Percentiles rank a stretch among this genome's conserved stretches.
Evolutionary conservation across 495 filamentous ascomycete species (phyloP).

Genomic region (Hyaloscypha finlandica): DNA sequence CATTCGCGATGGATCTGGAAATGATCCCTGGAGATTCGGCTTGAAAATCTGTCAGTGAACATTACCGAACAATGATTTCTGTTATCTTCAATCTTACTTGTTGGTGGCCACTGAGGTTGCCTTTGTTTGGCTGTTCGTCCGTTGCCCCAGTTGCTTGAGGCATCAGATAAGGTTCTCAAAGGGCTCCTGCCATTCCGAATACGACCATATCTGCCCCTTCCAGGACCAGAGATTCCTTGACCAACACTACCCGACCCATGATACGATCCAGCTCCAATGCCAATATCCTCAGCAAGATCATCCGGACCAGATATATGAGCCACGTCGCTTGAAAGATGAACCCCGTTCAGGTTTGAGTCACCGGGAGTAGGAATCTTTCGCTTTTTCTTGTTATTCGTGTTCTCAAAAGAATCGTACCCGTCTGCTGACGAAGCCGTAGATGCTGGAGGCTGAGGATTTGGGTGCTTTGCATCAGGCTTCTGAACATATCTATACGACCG

Average conservation of each 20-base stretch:
- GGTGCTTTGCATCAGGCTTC: conserved; percentile 40
- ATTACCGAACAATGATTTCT: neutral
- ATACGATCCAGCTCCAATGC: conserved; percentile 53
- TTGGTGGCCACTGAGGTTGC: conserved; percentile 40
- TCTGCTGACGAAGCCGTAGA: conserved; percentile 65
- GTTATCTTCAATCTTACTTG: conserved; percentile 43
- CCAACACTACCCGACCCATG: conserved; percentile 61
- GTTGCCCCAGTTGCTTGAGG: conserved; percentile 53
- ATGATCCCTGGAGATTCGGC: conserved; percentile 75
- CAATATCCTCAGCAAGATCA: conserved; percentile 46
- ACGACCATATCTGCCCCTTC: conserved; percentile 73
- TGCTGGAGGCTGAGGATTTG: conserved; percentile 45
- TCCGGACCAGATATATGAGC: conserved; percentile 55
- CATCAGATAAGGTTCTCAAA: conserved; percentile 55
- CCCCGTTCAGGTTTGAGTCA: conserved; percentile 52
- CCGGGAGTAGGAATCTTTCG: conserved; percentile 94
- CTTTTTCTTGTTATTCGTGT: conserved; percentile 99
- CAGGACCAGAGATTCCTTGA: conserved; percentile 34
- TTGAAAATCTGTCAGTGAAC: conserved; percentile 17
- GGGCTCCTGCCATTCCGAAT: conserved; percentile 65
- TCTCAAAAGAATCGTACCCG: conserved; percentile 96
- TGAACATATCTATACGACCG: conserved; percentile 36
- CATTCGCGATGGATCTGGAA: conserved; percentile 73
- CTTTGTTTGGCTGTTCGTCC: conserved; percentile 46
- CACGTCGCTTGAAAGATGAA: conserved; percentile 55